phyloP scores from a whole-genome alignment of 2,329 filamentous ascomycete genomes.

The Hymenoscyphus fraxineus region DNA sequence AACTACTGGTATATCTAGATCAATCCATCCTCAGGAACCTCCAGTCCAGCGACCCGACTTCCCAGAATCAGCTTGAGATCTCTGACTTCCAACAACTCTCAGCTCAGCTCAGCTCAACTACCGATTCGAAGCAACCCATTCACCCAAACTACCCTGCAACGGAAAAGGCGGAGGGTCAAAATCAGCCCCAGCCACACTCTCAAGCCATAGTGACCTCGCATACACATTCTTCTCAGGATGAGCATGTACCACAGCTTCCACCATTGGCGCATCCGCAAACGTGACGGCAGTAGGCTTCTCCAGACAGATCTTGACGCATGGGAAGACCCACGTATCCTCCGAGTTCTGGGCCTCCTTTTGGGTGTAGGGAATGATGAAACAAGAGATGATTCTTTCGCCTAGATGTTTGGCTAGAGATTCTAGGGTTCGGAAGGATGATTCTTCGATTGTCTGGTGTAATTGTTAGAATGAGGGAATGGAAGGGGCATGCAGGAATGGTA shows the following conservation, averaged over 20 bases:
- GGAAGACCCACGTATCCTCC: not conserved
- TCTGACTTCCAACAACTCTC: too few relatives aligned
- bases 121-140: not conserved
- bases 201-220: slow-evolving; percentile 6
- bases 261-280: slow-evolving; percentile 66
- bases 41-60: too few relatives aligned
- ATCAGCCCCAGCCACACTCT: not conserved
- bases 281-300: slow-evolving; percentile 72
- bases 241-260: slow-evolving; percentile 50
- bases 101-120: not conserved
- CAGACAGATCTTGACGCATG: slow-evolving; percentile 53
- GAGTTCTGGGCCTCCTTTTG: not conserved
- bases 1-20: too few relatives aligned
- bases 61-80: too few relatives aligned
- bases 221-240: slow-evolving; percentile 15
- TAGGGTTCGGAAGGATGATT: slow-evolving; percentile 59
- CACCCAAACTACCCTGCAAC: not conserved
- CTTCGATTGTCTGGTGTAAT: slow-evolving; percentile 45
- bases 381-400: slow-evolving; percentile 43
- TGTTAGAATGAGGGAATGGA: slow-evolving; percentile 1
- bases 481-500: not conserved
- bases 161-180: not conserved
- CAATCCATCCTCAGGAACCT: too few relatives aligned
- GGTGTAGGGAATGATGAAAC: slow-evolving; percentile 36
- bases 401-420: slow-evolving; percentile 55